Conservation (phyloP, 2,329 filamentous ascomycete genomes). For the Xylariomycetidae sp. region DNA sequence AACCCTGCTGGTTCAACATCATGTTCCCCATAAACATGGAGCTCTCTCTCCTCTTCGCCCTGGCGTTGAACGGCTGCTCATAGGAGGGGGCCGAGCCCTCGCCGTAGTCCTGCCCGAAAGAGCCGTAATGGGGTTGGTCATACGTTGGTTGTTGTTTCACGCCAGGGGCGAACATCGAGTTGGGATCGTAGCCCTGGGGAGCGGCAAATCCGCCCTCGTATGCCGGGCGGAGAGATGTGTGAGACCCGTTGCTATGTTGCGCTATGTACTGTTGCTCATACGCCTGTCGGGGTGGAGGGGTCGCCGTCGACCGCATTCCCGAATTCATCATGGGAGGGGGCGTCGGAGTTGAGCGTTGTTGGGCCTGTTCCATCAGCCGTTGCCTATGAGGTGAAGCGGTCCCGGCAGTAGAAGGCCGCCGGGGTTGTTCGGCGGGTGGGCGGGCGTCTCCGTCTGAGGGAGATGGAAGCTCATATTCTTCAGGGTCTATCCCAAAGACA, state of each 20-base stretch:
- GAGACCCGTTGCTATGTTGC: slow-evolving; percentile 28
- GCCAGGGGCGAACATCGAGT: slow-evolving; percentile 6
- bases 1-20: slow-evolving; percentile 45
- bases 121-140: slow-evolving; percentile 33
- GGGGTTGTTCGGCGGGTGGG: slow-evolving; percentile 27
- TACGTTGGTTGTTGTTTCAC: slow-evolving; percentile 26
- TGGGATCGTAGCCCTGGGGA: slow-evolving; percentile 31
- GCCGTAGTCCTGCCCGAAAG: slow-evolving; percentile 25
- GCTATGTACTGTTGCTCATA: slow-evolving; percentile 41
- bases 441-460: slow-evolving; percentile 35
- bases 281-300: slow-evolving; percentile 38
- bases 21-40: slow-evolving; percentile 50
- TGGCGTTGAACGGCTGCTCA: slow-evolving; percentile 33
- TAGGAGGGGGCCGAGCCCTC: slow-evolving; percentile 24
- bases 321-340: slow-evolving; percentile 35
- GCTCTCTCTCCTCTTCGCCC: slow-evolving; percentile 54
- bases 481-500: slow-evolving; percentile 73
- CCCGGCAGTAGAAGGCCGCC: slow-evolving; percentile 46
- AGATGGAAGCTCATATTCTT: slow-evolving; percentile 56
- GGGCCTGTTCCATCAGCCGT: slow-evolving; percentile 38
- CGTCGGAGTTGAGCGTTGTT: slow-evolving; percentile 42
- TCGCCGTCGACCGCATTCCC: slow-evolving; percentile 32
- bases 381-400: slow-evolving; percentile 49
- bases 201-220: slow-evolving; percentile 40
- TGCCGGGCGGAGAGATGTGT: slow-evolving; percentile 33